phyloP scores from a whole-genome alignment of 2,329 filamentous ascomycete species.

The Fusarium pseudonygamai region DNA sequence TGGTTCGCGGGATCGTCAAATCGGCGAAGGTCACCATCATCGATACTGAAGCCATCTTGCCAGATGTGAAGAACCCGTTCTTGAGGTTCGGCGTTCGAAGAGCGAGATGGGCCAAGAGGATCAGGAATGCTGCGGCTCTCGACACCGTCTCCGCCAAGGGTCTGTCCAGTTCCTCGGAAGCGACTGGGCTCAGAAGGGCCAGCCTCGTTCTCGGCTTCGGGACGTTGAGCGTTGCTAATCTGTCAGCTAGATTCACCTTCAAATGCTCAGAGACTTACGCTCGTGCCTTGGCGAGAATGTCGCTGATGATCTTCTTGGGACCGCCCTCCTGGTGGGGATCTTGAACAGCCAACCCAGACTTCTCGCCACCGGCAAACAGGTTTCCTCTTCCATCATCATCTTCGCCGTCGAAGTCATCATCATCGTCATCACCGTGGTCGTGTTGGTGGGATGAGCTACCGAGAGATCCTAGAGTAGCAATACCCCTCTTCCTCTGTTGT shows the following conservation, averaged over 20 bases:
- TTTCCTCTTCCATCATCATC: constrained; percentile 70
- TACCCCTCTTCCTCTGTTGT: constrained; percentile 65
- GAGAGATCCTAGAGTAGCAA: constrained; percentile 68
- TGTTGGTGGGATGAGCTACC: constrained; percentile 59
- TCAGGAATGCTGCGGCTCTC: constrained; percentile 76
- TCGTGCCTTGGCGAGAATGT: constrained; percentile 71
- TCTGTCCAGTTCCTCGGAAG: constrained; percentile 78
- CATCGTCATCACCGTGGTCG: constrained; percentile 68
- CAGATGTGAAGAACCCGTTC: constrained; percentile 80
- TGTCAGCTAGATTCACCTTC: constrained; percentile 4
- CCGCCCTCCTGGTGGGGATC: constrained; percentile 64
- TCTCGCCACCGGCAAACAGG: constrained; percentile 85
- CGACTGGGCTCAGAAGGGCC: constrained; percentile 59
- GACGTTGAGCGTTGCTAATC: constrained; percentile 68
- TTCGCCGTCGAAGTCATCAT: constrained; percentile 65
- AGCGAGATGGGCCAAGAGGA: constrained; percentile 52
- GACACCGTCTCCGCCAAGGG: constrained; percentile 79
- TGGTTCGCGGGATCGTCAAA: constrained; percentile 83
- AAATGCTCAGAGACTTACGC: constrained; percentile 55
- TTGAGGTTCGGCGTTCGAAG: constrained; percentile 58
- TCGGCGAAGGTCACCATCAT: constrained; percentile 79
- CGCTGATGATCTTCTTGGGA: constrained; percentile 66
- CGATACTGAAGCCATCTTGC: constrained; percentile 86
- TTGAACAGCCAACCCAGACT: constrained; percentile 77
- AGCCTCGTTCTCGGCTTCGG: constrained; percentile 60